Evolutionary conservation across 2,329 filamentous ascomycete species (phyloP), one percentile per base, ranked within the genome.

Genomic region (Ceratocystis cacaofunesta): DNA sequence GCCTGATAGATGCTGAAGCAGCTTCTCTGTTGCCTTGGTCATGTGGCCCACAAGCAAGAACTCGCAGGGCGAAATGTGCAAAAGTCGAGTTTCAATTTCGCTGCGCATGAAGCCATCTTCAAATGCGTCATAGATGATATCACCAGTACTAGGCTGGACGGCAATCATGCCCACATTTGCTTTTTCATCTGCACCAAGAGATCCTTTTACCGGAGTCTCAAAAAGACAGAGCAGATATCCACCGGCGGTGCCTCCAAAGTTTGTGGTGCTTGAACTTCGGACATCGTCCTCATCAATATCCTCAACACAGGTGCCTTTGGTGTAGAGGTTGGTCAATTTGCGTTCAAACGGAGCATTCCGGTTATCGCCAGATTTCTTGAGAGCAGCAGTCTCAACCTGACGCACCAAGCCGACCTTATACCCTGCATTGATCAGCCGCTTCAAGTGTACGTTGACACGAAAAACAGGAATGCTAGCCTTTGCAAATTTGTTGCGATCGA

Each of bases 31-130:
- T 0, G 90, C 89, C 71, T 88, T 91, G 0, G 92, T 94, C 15
- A 97, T 82, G 15, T 94, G 85, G 15, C 94, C 94, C 1, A 99
- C 90, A 57, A 99, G 88, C 41, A 99, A 80, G 68, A 99, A 90
- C 74, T 99, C 94, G 75, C 92, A 96, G 0, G 94, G 94, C 0
- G 92, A 90, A 69, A 99, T 95, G 73, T 99, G 94, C 36, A 99
- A 78, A 30, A 99, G 78, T n/a, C 94, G 80, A 0, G 94, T 99
- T 76, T 99, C 94, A 43, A 99, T 88, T 73, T 99, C 94, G 71
- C 87, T 91, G 61, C 94, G 82, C 92, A 99, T 96, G 76, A 97
- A 97, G 1, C 92, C 91, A 72, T 99, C 94, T 70, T 97, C 90
- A 70, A 99, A 99, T 67, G 87, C 86, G 72, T 99, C 94, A 71